Evolutionary conservation across 2,329 filamentous ascomycete genomes (phyloP).

Genomic region (Macrophomina pseudophaseolina): DNA sequence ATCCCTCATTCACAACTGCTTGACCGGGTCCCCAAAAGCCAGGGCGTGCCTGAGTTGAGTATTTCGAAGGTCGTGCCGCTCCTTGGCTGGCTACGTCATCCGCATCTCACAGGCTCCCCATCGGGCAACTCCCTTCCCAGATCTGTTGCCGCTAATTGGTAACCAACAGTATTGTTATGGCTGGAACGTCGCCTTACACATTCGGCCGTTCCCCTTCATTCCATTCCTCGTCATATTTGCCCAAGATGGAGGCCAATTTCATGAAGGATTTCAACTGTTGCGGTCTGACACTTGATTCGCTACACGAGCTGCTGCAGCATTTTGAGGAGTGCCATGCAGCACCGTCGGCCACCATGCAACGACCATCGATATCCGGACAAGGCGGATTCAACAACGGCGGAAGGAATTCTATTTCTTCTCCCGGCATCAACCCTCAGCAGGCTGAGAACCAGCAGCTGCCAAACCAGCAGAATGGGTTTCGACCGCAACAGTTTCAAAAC

Average conservation of each 20-base stretch:
- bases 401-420: constrained; percentile 14
- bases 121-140: neutral
- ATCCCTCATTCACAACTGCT: neutral
- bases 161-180: constrained; percentile 81
- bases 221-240: constrained; percentile 94
- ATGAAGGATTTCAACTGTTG: constrained; percentile 98
- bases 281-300: constrained; percentile 82
- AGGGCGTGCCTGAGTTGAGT: neutral
- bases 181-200: constrained; percentile 90
- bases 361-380: constrained; percentile 56
- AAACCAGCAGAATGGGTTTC: constrained; percentile 41
- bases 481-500: constrained; percentile 47
- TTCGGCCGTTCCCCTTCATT: constrained; percentile 89
- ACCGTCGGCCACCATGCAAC: constrained; percentile 39
- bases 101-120: neutral
- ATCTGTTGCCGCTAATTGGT: neutral
- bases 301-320: constrained; percentile 94
- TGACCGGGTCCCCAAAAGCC: neutral
- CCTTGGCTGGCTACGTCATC: constrained; percentile 6
- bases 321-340: constrained; percentile 95
- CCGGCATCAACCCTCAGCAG: constrained; percentile 40
- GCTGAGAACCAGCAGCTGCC: constrained; percentile 29
- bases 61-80: neutral
- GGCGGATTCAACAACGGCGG: constrained; percentile 35
- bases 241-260: constrained; percentile 95